Evolutionary conservation across 1,139 yeast species (phyloP), one percentile per base, ranked within the genome.

Genomic region (Lodderomyces pseudojiufengensis): DNA sequence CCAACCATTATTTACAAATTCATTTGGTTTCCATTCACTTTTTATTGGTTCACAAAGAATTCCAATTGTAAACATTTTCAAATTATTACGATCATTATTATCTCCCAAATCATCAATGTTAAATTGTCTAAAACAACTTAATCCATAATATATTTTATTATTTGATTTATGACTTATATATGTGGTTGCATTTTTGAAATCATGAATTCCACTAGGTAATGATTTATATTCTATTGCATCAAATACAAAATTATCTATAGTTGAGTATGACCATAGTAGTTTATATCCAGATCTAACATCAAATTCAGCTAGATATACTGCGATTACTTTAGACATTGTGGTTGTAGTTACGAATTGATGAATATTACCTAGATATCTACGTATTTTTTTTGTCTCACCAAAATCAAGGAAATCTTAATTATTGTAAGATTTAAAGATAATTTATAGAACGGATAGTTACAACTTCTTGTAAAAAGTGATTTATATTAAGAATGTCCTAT

Each of bases 181-280:
- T 5, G 66, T 57, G 8, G 65, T 55, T 46, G 85, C 90, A 28
- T 65, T 55, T 9, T 57, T 55, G 18, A 65, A 67, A 27, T 79
- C 76, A 52, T 87, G 96, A n/a, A 86, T 68, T 1, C 96, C 95
- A 0, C 94, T 82, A 1, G 96, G 96, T 37, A 88, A 61, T 9
- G 80, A 70, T 47, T 83, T 81, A 58, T 74, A 86, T 55, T 88
- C 96, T 13, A 86, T 50, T 4, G 73, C 73, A 3, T 51, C 48
- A 21, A 65, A 46, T 18, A 53, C 48, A 5, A 63, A 37, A 15
- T 43, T 37, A 7, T 51, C 46, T 27, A 50, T 46, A 3, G 52
- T 31, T 8, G 15, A 16, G 23, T 21, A 11, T 1, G 63, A 48
- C 86, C 86, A 82, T 29, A 70, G 70, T 33, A 80, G 48, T 36